Evolutionary conservation across 352 stramenopile genomes (phyloP), one percentile per base, ranked within the genome.

Genomic region (Globisporangium barbulae): DNA sequence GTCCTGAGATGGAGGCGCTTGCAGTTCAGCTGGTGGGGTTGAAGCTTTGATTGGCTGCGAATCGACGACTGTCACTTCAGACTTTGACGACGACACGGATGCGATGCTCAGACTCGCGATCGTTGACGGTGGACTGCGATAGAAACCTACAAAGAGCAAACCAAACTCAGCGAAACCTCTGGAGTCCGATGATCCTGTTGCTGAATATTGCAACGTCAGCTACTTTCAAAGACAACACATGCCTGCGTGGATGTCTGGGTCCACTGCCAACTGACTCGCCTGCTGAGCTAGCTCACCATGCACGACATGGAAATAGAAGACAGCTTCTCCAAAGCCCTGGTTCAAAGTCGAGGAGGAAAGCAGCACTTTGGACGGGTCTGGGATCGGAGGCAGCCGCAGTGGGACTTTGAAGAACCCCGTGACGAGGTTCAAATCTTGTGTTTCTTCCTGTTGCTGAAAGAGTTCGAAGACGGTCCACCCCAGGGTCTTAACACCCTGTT

Each of bases 391-490:
- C n/a, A 65, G 59, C 28, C 64, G 79, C 41, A 88, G 59, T 12
- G 69, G 69, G 41, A 85, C 61, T 35, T 81, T 81, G 41, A 82
- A 75, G 37, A 53, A 70, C 0, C 79, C 77, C 22, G 54, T 53
- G 25, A 22, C 30, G 44, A 83, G 49, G 48, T 22, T 37, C 37
- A 72, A 19, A 3, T 68, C 64, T 30, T 47, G 49, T 12, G 58
- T 37, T 48, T 3, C 10, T 28, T 64, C 55, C 19, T 41, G 39
- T 3, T 35, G 13, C 25, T 48, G 60, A 53, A 88, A 88, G 0
- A 85, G 42, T 1, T 75, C 63, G 22, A 83, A 62, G 0, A 54
- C 69, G 45, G 69, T 79, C 79, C 79, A 86, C 19, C 75, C 79
- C 33, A 86, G 52, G 45, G 59, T 81, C n/a, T 48, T 71, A 41